Conservation (phyloP, 2,329 filamentous ascomycete genomes). For the Drechmeria coniospora region DNA sequence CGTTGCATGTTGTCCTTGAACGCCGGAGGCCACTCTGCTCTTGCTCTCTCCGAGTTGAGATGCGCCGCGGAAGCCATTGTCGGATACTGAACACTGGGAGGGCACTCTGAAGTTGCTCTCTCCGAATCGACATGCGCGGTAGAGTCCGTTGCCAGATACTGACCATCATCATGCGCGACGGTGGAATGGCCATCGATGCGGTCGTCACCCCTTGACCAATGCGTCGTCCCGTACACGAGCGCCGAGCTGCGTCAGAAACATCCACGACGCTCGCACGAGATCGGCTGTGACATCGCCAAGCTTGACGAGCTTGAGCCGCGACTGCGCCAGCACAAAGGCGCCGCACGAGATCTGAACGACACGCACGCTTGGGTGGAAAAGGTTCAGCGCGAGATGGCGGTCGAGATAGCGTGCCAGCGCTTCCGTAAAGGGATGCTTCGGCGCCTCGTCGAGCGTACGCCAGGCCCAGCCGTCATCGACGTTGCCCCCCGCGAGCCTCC, state of each 20-base stretch:
- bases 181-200: too few relatives aligned
- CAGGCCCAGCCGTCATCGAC: slow-evolving; percentile 39
- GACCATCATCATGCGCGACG: too few relatives aligned
- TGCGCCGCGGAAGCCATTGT: too few relatives aligned
- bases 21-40: too few relatives aligned
- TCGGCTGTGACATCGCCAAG: slow-evolving; percentile 14
- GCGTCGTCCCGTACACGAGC: slow-evolving; percentile 16
- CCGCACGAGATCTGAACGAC: slow-evolving; percentile 38
- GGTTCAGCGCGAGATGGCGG: slow-evolving; percentile 36
- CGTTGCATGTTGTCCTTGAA: too few relatives aligned
- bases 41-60: too few relatives aligned
- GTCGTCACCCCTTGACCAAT: neutral
- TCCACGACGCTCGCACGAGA: slow-evolving; percentile 20
- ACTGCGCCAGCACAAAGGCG: slow-evolving; percentile 39
- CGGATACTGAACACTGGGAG: too few relatives aligned
- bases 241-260: slow-evolving; percentile 20
- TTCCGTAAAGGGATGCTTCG: slow-evolving; percentile 27
- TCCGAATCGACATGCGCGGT: too few relatives aligned
- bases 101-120: too few relatives aligned
- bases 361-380: slow-evolving; percentile 39
- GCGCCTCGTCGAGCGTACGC: slow-evolving; percentile 14
- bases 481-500: slow-evolving; percentile 29
- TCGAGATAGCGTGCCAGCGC: slow-evolving; percentile 34
- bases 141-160: too few relatives aligned
- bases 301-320: slow-evolving; percentile 30